Conservation (phyloP, 2,329 filamentous ascomycete genomes). For the Calonectria ilicicola region DNA sequence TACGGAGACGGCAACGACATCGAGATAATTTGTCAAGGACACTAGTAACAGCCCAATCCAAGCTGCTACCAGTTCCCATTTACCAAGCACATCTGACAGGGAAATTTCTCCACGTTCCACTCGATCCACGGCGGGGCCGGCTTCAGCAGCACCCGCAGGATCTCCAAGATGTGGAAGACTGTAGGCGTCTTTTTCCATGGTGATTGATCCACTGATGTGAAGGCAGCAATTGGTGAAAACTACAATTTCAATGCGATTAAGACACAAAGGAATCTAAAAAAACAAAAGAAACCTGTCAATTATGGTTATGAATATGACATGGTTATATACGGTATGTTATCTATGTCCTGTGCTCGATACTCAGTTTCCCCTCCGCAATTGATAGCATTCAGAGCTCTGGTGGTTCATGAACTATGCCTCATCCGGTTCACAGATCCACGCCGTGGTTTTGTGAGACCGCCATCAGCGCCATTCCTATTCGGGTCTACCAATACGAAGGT, state of each 20-base stretch:
- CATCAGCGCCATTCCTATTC: no score
- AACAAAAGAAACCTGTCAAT: background rate
- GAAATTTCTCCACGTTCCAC: background rate
- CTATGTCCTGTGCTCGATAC: background rate
- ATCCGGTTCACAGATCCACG: background rate
- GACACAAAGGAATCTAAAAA: background rate
- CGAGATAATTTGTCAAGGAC: constrained; percentile 4
- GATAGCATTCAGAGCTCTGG: background rate
- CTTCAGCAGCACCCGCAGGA: background rate
- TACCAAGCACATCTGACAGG: background rate
- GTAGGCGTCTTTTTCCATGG: background rate
- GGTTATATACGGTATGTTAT: background rate
- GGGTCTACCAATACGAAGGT: background rate
- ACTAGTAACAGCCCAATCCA: background rate
- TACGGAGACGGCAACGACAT: background rate
- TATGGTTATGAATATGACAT: no score
- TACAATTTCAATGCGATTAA: background rate
- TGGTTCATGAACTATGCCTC: background rate
- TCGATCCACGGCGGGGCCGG: background rate
- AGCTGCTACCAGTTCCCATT: background rate
- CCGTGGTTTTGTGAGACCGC: background rate
- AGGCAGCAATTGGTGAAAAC: background rate
- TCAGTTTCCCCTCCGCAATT: background rate
- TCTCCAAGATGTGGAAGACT: background rate
- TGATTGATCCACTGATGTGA: background rate